A percentile compares a stretch with the other conserved stretches of the same genome.
Evolutionary conservation across 306 rosid genomes (phyloP).

Genomic region (Trichosanthes truncata): DNA sequence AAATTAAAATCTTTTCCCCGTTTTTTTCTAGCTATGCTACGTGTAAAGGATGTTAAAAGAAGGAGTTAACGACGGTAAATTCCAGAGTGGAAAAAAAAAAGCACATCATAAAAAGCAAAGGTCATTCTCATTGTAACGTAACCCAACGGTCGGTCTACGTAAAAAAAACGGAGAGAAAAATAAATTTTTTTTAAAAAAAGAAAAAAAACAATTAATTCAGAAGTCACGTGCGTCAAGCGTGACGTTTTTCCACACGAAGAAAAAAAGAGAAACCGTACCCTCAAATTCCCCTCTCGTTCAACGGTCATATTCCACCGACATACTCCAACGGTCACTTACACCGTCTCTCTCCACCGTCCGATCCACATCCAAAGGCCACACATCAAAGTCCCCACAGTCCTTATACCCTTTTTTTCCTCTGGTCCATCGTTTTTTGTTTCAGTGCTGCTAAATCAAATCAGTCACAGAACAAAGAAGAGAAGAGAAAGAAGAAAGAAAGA

Average conservation of each 20-base stretch:
- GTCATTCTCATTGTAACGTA: background rate
- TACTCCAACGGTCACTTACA: conserved; percentile 47
- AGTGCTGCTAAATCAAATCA: conserved; percentile 34
- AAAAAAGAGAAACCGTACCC: conserved; percentile 30
- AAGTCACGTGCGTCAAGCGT: conserved; percentile 1
- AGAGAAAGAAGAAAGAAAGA: background rate
- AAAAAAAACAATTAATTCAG: background rate
- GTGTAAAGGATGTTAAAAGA: no score
- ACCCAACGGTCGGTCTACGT: conserved; percentile 4
- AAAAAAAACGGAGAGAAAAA: background rate
- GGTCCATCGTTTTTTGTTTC: conserved; percentile 22
- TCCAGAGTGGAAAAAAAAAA: background rate
- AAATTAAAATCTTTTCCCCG: no score
- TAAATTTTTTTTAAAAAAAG: background rate
- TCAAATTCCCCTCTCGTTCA: conserved; percentile 13
- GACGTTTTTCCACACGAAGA: background rate
- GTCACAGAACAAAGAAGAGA: conserved; percentile 23
- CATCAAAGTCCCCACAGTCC: conserved; percentile 3
- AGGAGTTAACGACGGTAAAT: background rate
- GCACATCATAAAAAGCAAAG: background rate
- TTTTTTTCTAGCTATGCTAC: no score
- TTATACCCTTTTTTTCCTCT: conserved; percentile 21
- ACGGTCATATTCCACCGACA: conserved; percentile 88
- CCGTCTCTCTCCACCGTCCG: conserved; percentile 32
- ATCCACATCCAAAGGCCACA: conserved; percentile 43